Conservation (phyloP, 257 asterid genomes). For the Henckelia pumila region DNA sequence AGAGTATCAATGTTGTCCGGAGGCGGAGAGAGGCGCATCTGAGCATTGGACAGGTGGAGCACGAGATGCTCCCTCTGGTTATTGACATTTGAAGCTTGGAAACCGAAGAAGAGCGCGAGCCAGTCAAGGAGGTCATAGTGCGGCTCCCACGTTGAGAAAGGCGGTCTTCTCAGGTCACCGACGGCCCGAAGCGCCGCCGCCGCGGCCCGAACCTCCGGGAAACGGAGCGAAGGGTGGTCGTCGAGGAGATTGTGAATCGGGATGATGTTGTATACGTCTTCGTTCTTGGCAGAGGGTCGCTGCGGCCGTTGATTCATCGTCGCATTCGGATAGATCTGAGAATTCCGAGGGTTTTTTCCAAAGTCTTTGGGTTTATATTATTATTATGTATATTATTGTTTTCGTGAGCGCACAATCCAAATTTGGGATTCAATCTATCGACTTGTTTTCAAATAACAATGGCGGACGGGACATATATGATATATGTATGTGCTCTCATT, state of each 20-base stretch:
- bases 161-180: slow-evolving; percentile 87
- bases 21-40: slow-evolving; percentile 95
- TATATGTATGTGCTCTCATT: too few relatives aligned
- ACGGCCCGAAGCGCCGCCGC: slow-evolving; percentile 74
- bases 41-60: slow-evolving; percentile 83
- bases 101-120: slow-evolving; percentile 85
- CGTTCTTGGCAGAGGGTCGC: slow-evolving; percentile 28
- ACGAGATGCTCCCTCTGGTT: slow-evolving; percentile 93
- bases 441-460: slow-evolving; percentile 31
- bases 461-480: too few relatives aligned
- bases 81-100: slow-evolving; percentile 71
- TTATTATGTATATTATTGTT: neutral
- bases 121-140: slow-evolving; percentile 87
- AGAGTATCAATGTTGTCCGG: slow-evolving; percentile 88
- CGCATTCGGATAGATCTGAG: slow-evolving; percentile 46
- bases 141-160: slow-evolving; percentile 64
- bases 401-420: too few relatives aligned
- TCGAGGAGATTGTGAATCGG: slow-evolving; percentile 86
- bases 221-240: slow-evolving; percentile 94
- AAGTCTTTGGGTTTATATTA: slow-evolving; percentile 12
- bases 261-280: slow-evolving; percentile 58
- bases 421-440: neutral
- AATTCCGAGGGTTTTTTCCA: slow-evolving; percentile 23
- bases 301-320: slow-evolving; percentile 52
- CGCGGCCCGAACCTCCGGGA: slow-evolving; percentile 93